These are phyloP conservation scores for Pseudogymnoascus sp. DNA, from an alignment of 2,329 filamentous ascomycete genomes.

Conservation along the genomic window DNA sequence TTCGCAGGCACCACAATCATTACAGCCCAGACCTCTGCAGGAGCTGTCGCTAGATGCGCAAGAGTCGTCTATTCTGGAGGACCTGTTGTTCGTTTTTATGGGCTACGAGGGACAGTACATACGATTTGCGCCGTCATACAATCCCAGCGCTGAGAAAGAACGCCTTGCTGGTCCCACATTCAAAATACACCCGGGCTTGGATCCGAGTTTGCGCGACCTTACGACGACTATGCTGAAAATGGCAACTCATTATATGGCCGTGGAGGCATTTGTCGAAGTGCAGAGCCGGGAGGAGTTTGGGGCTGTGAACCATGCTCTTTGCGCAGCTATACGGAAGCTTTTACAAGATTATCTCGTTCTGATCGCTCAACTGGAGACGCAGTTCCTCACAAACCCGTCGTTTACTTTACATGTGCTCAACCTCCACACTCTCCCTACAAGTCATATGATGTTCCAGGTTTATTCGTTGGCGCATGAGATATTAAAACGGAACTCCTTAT, in stretches of 20 bases:
- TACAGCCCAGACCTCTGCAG: constrained; percentile 61
- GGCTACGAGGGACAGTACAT: constrained; percentile 98
- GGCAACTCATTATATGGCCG: constrained; percentile 84
- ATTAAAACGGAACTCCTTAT: constrained; percentile 75
- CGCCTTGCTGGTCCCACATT: constrained; percentile 76
- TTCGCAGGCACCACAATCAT: constrained; percentile 59
- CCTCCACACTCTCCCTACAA: constrained; percentile 81
- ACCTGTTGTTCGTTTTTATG: constrained; percentile 93
- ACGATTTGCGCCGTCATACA: constrained; percentile 73
- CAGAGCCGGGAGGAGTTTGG: constrained; percentile 91
- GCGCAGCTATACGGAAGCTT: constrained; percentile 85
- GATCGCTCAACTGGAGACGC: constrained; percentile 86
- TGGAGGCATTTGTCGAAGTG: constrained; percentile 89
- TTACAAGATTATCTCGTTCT: constrained; percentile 91
- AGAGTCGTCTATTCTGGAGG: constrained; percentile 80
- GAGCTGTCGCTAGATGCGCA: constrained; percentile 73
- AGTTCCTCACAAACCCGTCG: constrained; percentile 77
- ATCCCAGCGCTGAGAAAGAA: constrained; percentile 78
- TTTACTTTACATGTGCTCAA: constrained; percentile 94
- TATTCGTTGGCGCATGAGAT: constrained; percentile 84
- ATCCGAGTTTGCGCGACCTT: constrained; percentile 84
- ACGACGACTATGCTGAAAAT: constrained; percentile 85
- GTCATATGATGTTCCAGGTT: constrained; percentile 84
- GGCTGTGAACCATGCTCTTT: constrained; percentile 89
- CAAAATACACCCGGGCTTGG: constrained; percentile 71